Evolutionary conservation across 1,139 yeast genomes (phyloP), one percentile per base, ranked within the genome.

Genomic region (Taphrina confusa): DNA sequence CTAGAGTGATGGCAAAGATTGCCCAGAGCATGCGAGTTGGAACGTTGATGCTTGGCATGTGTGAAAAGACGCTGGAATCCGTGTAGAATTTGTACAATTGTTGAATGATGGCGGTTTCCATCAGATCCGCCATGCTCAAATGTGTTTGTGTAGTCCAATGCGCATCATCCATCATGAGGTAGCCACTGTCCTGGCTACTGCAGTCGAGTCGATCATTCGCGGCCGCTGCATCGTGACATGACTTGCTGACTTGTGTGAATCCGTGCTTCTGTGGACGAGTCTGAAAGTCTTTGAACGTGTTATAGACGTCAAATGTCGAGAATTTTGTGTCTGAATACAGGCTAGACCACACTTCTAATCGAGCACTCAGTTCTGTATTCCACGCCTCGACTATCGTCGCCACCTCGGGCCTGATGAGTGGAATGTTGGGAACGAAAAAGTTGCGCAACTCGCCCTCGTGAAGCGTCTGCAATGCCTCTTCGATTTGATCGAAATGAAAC

Each of bases 61-160:
- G 8, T n/a, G 9, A 37, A 12, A 12, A 37, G 2, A 18, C 42
- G 8, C 22, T n/a, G 33, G 9, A 28, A 28, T 8, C 33, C 11
- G 6, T 28, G 9, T 28, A 8, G 11, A 8, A n/a, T 25, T 37
- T 22, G 25, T n/a, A 11, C 4, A 37, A 6, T 6, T n/a, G 8
- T 2, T 25, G 25, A n/a, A 37, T 22, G 1, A 37, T 5, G 11
- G 25, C 18, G 12, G 9, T 18, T n/a, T 37, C 9, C 42, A 37
- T 37, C 9, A 16, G 25, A 22, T 18, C 25, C 6, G 42, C 18
- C 42, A 37, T 37, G 42, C 4, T 37, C 25, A 16, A 37, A 18
- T 42, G 47, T 11, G 47, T 18, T 14, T 42, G 47, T 8, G 47
- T 9, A 8, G 47, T 42, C 47, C 47, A 42, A 23, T 22, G 47